Conservation (phyloP, 2,329 filamentous ascomycete species). For the Pyrenophora teres region DNA sequence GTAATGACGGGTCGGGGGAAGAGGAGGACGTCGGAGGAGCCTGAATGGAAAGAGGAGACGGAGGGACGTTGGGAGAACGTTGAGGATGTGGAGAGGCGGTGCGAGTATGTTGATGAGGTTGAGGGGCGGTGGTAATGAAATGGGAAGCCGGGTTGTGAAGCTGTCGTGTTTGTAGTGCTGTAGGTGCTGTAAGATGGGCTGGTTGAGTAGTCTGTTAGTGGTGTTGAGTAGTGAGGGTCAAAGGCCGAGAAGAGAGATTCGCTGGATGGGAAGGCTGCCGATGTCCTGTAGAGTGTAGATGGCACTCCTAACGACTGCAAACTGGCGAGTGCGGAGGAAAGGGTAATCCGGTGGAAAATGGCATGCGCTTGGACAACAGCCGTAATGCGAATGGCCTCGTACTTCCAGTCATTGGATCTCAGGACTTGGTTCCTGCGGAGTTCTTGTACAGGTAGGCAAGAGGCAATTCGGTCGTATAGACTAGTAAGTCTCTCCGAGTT, state of each 20-base stretch:
- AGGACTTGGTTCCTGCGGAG: constrained; percentile 15
- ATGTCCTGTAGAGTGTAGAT: constrained; percentile 7
- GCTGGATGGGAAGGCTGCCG: constrained; percentile 14
- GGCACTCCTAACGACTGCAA: constrained; percentile 8
- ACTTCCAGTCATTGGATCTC: constrained; percentile 34
- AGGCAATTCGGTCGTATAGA: constrained; percentile 27
- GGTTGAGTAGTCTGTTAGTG: constrained; percentile 21
- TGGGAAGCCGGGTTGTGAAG: constrained; percentile 9
- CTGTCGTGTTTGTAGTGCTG: constrained; percentile 1
- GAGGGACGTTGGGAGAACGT: constrained; percentile 10
- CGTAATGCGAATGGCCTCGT: constrained; percentile 44
- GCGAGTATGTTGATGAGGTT: constrained; percentile 9
- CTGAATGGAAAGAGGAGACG: constrained; percentile 14
- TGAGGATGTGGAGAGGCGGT: constrained; percentile 14
- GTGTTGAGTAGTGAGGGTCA: constrained; percentile 23
- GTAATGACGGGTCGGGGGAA: neutral
- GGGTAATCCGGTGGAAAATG: constrained; percentile 29
- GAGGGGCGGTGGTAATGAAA: constrained; percentile 10
- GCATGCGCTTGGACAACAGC: constrained; percentile 41
- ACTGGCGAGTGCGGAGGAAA: constrained; percentile 34
- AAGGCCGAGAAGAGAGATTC: constrained; percentile 26
- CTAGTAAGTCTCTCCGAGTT: constrained; percentile 22
- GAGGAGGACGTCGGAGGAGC: constrained; percentile 6
- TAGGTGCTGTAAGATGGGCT: constrained; percentile 18
- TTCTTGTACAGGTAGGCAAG: constrained; percentile 23